These are phyloP conservation scores for Crinitomyces ghanaensis DNA, from an alignment of 805 yeast genomes.

Conservation along the genomic window DNA sequence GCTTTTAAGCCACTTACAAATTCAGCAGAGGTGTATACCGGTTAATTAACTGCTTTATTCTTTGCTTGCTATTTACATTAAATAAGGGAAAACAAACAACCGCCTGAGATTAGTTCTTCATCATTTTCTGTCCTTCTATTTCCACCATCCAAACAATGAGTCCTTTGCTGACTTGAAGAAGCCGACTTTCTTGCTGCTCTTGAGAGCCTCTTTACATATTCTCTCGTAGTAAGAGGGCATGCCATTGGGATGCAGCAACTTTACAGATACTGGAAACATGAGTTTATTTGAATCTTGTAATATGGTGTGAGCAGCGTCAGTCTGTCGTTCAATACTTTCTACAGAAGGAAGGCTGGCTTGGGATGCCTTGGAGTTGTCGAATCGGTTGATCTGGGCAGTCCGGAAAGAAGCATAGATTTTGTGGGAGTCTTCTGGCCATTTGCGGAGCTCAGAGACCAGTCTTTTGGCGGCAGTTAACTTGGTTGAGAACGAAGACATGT, in stretches of 20 bases:
- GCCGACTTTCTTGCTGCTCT: constrained; percentile 55
- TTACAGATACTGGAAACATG: constrained; percentile 31
- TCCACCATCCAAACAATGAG: constrained; percentile 51
- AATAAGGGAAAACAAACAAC: no score
- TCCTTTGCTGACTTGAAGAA: constrained; percentile 57
- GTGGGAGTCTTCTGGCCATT: constrained; percentile 32
- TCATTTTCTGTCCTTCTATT: no score
- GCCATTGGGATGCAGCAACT: constrained; percentile 69
- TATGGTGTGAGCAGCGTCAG: constrained; percentile 16
- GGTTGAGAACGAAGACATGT: not conserved
- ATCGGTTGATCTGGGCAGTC: constrained; percentile 34
- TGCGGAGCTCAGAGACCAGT: constrained; percentile 16
- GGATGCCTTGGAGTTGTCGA: constrained; percentile 18
- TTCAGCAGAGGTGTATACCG: no score
- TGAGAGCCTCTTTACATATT: constrained; percentile 56
- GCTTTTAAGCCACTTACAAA: no score
- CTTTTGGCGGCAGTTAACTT: constrained; percentile 14
- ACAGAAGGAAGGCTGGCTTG: constrained; percentile 18
- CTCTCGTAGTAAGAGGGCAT: constrained; percentile 70
- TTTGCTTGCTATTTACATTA: no score
- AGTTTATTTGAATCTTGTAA: constrained; percentile 11
- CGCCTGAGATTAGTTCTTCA: no score
- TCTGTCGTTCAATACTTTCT: constrained; percentile 17
- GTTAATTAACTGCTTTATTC: no score
- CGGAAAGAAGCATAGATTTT: constrained; percentile 39